Evolutionary conservation across 1,284 basidiomycete species (phyloP).

Genomic region (Grifola frondosa): DNA sequence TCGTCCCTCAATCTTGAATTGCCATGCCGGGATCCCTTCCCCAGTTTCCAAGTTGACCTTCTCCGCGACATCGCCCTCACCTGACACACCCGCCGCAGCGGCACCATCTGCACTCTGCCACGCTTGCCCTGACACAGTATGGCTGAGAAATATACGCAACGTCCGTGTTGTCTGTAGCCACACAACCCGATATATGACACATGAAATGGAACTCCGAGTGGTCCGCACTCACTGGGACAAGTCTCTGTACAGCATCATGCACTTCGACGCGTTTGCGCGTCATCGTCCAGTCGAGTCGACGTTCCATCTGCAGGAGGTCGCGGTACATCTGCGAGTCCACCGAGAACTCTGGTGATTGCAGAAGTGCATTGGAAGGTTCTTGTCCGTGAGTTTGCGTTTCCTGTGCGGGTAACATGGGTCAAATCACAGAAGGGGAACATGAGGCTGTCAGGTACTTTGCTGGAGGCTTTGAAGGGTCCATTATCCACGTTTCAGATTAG

Average conservation of each 20-base stretch:
- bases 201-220: not conserved
- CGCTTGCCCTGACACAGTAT: constrained; percentile 82
- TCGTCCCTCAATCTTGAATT: constrained; percentile 86
- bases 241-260: constrained; percentile 72
- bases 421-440: not conserved
- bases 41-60: constrained; percentile 57
- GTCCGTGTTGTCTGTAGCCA: constrained; percentile 75
- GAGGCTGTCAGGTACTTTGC: too few species aligned
- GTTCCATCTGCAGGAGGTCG: constrained; percentile 85
- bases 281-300: constrained; percentile 94
- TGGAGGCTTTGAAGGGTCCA: too few species aligned
- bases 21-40: constrained; percentile 89
- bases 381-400: constrained; percentile 80
- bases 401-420: constrained; percentile 37
- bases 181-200: not conserved
- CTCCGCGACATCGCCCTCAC: constrained; percentile 20
- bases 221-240: constrained; percentile 49
- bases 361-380: constrained; percentile 68
- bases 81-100: constrained; percentile 22
- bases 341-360: constrained; percentile 68
- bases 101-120: constrained; percentile 56
- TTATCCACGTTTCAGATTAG: too few species aligned
- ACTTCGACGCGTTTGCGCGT: constrained; percentile 89
- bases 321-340: constrained; percentile 86
- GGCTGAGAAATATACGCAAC: constrained; percentile 85